Evolutionary conservation across 768 basidiomycete genomes (phyloP).

Genomic region (Collybia nuda): DNA sequence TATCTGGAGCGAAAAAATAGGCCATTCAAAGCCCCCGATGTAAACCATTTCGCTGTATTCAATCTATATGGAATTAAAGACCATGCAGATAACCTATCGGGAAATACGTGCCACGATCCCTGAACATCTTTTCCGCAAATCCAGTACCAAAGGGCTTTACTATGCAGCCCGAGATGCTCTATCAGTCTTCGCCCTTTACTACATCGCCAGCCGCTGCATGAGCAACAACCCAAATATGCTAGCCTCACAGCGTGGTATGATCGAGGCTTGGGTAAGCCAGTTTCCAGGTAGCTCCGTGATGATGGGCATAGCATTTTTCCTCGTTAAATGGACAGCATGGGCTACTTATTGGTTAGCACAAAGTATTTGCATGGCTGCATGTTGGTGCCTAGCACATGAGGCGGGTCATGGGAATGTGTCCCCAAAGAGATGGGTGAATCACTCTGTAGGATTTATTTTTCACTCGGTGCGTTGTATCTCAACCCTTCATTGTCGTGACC

Average conservation of each 20-base stretch:
- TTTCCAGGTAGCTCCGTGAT: too few relatives aligned
- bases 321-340: conserved; percentile 44
- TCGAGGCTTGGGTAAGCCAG: too few relatives aligned
- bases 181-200: too few relatives aligned
- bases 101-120: conserved; percentile 53
- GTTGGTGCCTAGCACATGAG: conserved; percentile 63
- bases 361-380: conserved; percentile 52
- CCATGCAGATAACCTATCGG: conserved; percentile 38
- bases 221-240: conserved; percentile 15
- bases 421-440: conserved; percentile 37
- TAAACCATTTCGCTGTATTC: conserved; percentile 6
- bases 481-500: too few relatives aligned
- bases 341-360: conserved; percentile 55
- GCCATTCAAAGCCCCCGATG: conserved; percentile 38
- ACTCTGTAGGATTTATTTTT: conserved; percentile 38
- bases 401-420: conserved; percentile 59
- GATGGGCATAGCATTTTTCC: too few relatives aligned
- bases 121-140: conserved; percentile 45
- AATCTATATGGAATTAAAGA: not conserved
- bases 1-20: conserved; percentile 11
- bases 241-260: too few relatives aligned
- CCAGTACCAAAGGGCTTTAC: conserved; percentile 40
- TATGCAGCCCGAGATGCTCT: conserved; percentile 47
- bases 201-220: too few relatives aligned
- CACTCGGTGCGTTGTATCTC: too few relatives aligned